Base-by-base conservation (phyloP, 106 monocot species). In the Dioscorea alata region DNA sequence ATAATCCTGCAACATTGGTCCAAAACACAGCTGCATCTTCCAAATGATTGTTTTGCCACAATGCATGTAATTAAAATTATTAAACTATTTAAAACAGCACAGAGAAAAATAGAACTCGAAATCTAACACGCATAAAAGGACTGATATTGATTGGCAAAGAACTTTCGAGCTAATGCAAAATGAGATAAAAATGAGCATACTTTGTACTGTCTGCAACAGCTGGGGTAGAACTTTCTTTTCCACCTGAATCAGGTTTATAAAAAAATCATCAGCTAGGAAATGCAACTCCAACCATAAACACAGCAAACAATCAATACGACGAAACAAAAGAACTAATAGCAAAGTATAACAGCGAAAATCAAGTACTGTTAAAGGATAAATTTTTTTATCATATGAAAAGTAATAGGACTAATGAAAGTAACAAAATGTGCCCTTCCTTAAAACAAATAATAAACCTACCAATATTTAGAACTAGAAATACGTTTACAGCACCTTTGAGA, bases 201-300 rank as follows among this genome's bases (percentile, higher is more conserved):
- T 93, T 93, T 70, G 93, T 93, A 78, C 72, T 66, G 64, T 93
- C 88, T 61, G 83, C 81, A 63, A 83, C 68, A 63, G 86, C 78
- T 56, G 74, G 66, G 2, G 81, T 57, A 6, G 72, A 24, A 49
- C 57, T 63, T 67, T 78, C 75, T 51, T 50, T 68, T 76, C 82
- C 79, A 63, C 83, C 89, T 86, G 74, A 65, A 68, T 51, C 31
- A 32, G 58, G 35, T 80, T 3, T 6, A 18, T 52, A 24, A 64
- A 75, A 19, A 34, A 33, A n/a, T 34, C n/a, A 31, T 71, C 71
- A 65, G 51, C 14, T 42, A 10, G 49, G 65, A 71, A 66, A 49
- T 31, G 32, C 49, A 33, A 71, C 31, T 50, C 19, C 23, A 13
- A 57, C 28, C 24, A 50, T 50, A 23, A 66, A 48, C 14, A 13